phyloP scores from a whole-genome alignment of 768 basidiomycete species.

The Lactifluus echinatus region DNA sequence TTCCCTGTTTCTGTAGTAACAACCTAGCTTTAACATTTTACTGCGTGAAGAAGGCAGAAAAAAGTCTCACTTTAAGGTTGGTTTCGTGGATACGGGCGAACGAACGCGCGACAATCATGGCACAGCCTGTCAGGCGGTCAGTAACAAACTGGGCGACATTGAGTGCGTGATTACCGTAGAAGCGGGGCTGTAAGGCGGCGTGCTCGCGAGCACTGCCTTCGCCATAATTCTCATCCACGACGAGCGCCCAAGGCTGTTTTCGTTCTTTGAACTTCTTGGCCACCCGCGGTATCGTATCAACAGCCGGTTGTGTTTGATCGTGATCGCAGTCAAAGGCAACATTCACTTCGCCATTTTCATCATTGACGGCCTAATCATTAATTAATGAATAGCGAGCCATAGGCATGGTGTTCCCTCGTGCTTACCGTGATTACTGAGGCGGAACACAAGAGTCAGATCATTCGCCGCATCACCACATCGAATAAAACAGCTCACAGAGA shows the following conservation, averaged over 20 bases:
- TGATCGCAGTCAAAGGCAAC: constrained; percentile 75
- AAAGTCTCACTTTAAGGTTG: constrained; percentile 68
- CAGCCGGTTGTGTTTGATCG: constrained; percentile 32
- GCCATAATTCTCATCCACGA: constrained; percentile 97
- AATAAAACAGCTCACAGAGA: constrained; percentile 48
- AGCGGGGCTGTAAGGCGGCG: constrained; percentile 92
- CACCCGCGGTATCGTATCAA: constrained; percentile 82
- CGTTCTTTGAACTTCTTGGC: constrained; percentile 84
- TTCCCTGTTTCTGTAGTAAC: constrained; percentile 80
- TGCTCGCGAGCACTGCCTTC: constrained; percentile 98
- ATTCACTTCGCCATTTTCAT: constrained; percentile 91
- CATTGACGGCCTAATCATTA: constrained; percentile 70
- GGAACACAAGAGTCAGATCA: neutral
- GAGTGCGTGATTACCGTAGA: constrained; percentile 51
- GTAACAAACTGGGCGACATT: neutral
- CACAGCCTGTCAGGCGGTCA: constrained; percentile 51
- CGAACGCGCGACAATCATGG: constrained; percentile 81
- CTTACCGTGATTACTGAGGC: constrained; percentile 71
- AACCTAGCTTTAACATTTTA: neutral
- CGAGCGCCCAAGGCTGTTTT: constrained; percentile 81
- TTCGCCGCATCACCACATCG: neutral
- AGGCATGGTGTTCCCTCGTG: neutral
- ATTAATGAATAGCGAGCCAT: constrained; percentile 8
- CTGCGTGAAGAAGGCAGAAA: neutral
- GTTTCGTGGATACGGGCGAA: constrained; percentile 99